Percentiles rank a stretch among this genome's conserved stretches.
Evolutionary conservation across 2,329 filamentous ascomycete genomes (phyloP).

Genomic region (Didymella pomorum): DNA sequence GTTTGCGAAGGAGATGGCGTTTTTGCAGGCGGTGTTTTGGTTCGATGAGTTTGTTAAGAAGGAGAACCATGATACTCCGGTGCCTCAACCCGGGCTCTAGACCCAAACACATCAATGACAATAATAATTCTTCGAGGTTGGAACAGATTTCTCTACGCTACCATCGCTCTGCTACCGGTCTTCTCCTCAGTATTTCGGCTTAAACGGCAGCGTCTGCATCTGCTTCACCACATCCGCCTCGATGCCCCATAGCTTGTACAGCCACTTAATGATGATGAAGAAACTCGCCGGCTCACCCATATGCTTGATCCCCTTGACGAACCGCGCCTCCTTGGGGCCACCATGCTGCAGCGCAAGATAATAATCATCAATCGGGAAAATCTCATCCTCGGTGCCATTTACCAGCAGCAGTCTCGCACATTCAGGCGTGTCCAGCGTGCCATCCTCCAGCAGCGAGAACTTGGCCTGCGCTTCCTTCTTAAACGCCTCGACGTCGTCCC

Average conservation of each 20-base stretch:
- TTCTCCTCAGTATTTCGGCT: slow-evolving; percentile 52
- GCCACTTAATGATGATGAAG: slow-evolving; percentile 58
- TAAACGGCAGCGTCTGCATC: slow-evolving; percentile 58
- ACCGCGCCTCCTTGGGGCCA: slow-evolving; percentile 60
- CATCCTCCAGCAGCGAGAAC: slow-evolving; percentile 64
- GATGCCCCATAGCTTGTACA: slow-evolving; percentile 59
- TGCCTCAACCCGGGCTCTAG: slow-evolving; percentile 1
- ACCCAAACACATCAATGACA: neutral
- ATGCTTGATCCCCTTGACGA: slow-evolving; percentile 56
- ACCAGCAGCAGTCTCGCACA: slow-evolving; percentile 63
- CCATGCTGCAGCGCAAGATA: slow-evolving; percentile 64
- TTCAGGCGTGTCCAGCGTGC: slow-evolving; percentile 60
- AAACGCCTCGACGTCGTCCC: slow-evolving; percentile 51
- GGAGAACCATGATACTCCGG: slow-evolving; percentile 9
- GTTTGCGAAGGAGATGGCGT: slow-evolving; percentile 83
- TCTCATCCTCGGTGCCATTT: slow-evolving; percentile 67
- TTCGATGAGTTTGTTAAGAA: slow-evolving; percentile 70
- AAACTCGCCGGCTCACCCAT: slow-evolving; percentile 63
- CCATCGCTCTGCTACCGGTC: neutral
- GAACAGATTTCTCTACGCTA: neutral
- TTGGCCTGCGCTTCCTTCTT: slow-evolving; percentile 57
- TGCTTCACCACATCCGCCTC: slow-evolving; percentile 54
- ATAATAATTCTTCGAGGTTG: neutral
- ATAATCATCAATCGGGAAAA: slow-evolving; percentile 69
- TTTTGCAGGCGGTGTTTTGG: slow-evolving; percentile 79